Percentiles rank a stretch among this genome's conserved stretches.
Conservation (phyloP, 495 filamentous ascomycete species). For the Glonium stellatum region DNA sequence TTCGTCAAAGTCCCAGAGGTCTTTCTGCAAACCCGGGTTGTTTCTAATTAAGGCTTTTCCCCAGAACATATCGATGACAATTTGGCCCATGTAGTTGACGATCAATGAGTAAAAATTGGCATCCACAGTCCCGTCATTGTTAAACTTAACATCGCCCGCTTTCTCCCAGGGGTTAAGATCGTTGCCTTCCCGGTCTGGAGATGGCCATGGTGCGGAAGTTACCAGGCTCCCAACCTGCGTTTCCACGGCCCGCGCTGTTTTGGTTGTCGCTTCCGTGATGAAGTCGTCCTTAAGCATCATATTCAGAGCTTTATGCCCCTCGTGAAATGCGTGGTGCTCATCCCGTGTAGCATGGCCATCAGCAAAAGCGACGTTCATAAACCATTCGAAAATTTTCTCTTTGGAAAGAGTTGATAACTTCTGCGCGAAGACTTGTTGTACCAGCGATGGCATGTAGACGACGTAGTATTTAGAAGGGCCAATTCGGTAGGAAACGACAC, state of each 20-base stretch:
- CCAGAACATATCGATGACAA: constrained; percentile 15
- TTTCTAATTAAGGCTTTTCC: constrained; percentile 12
- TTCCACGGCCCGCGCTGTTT: constrained; percentile 3
- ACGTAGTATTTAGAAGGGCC: constrained; percentile 13
- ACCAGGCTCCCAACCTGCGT: constrained; percentile 6
- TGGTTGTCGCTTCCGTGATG: constrained; percentile 10
- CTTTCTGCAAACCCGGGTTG: constrained; percentile 8
- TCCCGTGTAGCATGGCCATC: constrained; percentile 7
- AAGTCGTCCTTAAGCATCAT: constrained; percentile 19
- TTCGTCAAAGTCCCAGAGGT: constrained; percentile 15
- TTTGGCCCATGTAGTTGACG: constrained; percentile 14
- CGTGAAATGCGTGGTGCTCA: constrained; percentile 12
- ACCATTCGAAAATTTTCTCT: constrained; percentile 16
- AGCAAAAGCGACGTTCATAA: constrained; percentile 9
- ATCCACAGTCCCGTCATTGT: constrained; percentile 7
- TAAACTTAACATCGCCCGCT: constrained; percentile 8
- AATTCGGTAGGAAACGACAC: constrained; percentile 16
- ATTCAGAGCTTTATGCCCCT: constrained; percentile 7
- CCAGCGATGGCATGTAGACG: constrained; percentile 16
- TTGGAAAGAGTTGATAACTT: constrained; percentile 6
- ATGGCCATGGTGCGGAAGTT: constrained; percentile 2
- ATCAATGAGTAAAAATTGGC: constrained; percentile 10
- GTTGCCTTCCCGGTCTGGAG: not conserved
- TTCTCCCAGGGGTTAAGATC: constrained; percentile 9
- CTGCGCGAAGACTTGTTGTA: constrained; percentile 15